phyloP scores from a whole-genome alignment of 768 basidiomycete genomes.

The Suillus ampliporus region DNA sequence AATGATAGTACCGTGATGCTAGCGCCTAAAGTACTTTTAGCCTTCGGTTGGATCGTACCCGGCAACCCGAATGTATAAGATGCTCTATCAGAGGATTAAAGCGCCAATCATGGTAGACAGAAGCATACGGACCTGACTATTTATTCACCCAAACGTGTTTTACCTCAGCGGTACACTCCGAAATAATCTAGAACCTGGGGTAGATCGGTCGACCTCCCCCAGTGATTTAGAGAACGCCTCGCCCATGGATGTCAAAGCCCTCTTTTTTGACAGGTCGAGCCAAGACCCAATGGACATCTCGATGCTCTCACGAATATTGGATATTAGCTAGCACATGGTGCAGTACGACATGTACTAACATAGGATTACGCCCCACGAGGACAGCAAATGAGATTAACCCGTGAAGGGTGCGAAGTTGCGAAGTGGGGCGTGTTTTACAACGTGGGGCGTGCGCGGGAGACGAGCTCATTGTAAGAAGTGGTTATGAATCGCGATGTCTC shows the following conservation, averaged over 20 bases:
- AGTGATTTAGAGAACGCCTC: neutral
- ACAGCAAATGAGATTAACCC: neutral
- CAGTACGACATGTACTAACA: neutral
- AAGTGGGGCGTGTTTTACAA: neutral
- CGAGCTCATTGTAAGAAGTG: neutral
- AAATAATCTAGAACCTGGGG: constrained; percentile 5
- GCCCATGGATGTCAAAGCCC: neutral
- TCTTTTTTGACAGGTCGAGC: constrained; percentile 1
- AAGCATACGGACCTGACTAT: neutral
- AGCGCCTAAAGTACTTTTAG: neutral
- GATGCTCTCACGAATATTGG: neutral
- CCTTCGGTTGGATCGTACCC: neutral
- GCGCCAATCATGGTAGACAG: neutral
- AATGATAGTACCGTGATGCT: neutral
- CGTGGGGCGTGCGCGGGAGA: neutral
- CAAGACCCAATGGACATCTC: neutral
- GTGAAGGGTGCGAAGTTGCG: neutral
- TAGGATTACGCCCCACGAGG: constrained; percentile 1
- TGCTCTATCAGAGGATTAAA: no score
- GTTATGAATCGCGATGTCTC: neutral
- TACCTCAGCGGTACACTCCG: neutral
- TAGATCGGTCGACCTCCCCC: neutral
- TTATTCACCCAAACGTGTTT: constrained; percentile 1
- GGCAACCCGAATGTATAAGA: no score
- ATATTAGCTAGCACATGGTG: neutral